phyloP scores from a whole-genome alignment of 225 moss, liverwort and hornwort genomes.

The Marchantia polymorpha region DNA sequence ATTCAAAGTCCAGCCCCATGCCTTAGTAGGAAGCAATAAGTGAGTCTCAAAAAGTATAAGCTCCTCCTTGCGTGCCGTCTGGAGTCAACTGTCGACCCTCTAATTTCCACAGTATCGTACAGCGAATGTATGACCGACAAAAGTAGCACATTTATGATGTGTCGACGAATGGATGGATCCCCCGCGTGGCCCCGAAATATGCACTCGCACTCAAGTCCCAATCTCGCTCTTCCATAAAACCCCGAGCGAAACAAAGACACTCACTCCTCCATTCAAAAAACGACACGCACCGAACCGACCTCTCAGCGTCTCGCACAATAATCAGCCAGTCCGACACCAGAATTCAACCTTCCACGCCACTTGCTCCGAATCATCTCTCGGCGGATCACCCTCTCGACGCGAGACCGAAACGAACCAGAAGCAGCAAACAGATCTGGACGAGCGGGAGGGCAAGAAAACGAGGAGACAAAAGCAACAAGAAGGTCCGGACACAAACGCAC shows the following conservation, averaged over 20 bases:
- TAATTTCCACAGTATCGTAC: not conserved
- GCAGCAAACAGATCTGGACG: not conserved
- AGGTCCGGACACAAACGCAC: slow-evolving; percentile 27
- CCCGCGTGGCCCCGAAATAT: not conserved
- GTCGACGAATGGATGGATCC: not conserved
- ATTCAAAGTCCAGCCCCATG: not conserved
- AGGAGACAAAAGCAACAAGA: slow-evolving; percentile 6
- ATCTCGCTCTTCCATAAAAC: slow-evolving; percentile 4
- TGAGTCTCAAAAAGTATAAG: not conserved
- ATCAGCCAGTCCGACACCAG: not conserved
- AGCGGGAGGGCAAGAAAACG: not conserved
- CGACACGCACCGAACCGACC: not conserved
- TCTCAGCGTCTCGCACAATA: not conserved
- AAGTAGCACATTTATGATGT: not conserved
- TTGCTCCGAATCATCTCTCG: slow-evolving; percentile 1
- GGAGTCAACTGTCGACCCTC: not conserved
- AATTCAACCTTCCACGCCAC: not conserved
- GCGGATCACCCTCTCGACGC: not conserved
- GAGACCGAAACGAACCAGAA: not conserved
- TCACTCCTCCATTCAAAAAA: not conserved
- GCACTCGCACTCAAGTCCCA: not conserved
- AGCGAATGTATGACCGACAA: not conserved
- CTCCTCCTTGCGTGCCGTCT: not conserved
- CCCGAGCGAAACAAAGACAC: not conserved
- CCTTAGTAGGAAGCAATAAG: not conserved